A percentile compares a stretch with the other conserved stretches of the same genome.
Conservation (phyloP, 1,284 basidiomycete species). For the Microbotryum scabiosae region DNA sequence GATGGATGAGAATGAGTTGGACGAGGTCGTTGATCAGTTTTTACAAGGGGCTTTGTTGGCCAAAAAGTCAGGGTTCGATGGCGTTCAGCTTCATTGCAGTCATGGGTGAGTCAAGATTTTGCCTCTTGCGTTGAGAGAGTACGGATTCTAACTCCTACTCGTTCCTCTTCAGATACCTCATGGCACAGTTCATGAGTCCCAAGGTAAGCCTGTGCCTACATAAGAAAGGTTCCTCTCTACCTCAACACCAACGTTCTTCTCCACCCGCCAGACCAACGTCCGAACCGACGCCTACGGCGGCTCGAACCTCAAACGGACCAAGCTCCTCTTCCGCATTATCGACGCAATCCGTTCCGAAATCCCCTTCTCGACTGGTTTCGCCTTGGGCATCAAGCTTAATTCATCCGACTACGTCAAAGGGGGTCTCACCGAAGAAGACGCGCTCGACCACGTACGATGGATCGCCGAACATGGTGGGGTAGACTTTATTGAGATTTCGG, state of each 20-base stretch:
- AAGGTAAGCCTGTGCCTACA: conserved; percentile 47
- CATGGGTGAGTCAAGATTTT: conserved; percentile 40
- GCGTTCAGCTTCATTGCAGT: conserved; percentile 64
- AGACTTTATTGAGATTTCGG: conserved; percentile 80
- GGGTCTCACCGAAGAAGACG: conserved; percentile 47
- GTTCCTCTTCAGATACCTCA: conserved; percentile 46
- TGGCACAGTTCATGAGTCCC: conserved; percentile 74
- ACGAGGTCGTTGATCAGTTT: conserved; percentile 57
- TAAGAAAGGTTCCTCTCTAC: too few relatives aligned
- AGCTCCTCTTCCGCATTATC: conserved; percentile 58
- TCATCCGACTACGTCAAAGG: conserved; percentile 67
- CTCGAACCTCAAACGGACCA: conserved; percentile 40
- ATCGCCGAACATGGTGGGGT: conserved; percentile 58
- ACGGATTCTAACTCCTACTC: too few relatives aligned
- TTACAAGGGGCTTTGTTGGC: conserved; percentile 61
- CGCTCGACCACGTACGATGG: conserved; percentile 55
- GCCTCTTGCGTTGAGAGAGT: too few relatives aligned
- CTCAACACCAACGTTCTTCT: not conserved
- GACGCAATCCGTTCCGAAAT: conserved; percentile 53
- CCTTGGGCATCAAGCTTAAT: conserved; percentile 79
- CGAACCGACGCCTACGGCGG: conserved; percentile 56
- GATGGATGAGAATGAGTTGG: conserved; percentile 57
- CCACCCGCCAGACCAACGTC: conserved; percentile 54
- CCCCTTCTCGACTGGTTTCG: conserved; percentile 49
- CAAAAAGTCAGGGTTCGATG: conserved; percentile 69